Conservation (phyloP, 345 rosid genomes). For the Melaleuca alternifolia region DNA sequence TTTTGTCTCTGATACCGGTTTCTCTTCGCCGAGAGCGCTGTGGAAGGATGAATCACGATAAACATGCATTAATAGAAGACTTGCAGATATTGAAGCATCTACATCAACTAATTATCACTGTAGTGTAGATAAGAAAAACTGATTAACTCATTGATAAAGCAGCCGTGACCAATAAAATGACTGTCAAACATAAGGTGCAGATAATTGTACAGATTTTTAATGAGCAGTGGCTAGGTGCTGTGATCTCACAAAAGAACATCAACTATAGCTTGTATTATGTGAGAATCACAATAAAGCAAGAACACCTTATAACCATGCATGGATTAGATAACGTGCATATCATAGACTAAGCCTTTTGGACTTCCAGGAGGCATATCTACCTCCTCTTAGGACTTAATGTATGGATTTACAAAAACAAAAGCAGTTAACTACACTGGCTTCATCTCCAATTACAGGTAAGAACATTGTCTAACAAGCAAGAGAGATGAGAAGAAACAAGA, state of each 20-base stretch:
- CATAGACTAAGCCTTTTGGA: background rate
- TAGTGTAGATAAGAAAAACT: background rate
- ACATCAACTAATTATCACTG: background rate
- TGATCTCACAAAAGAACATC: background rate
- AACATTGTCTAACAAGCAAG: background rate
- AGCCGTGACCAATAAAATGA: background rate
- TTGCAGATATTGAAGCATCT: background rate
- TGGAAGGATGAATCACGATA: background rate
- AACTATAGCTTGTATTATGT: background rate
- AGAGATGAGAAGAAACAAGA: background rate
- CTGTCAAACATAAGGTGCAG: background rate
- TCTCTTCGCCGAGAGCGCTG: constrained; percentile 87
- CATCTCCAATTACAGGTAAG: background rate
- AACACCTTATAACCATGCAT: background rate
- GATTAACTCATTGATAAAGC: background rate
- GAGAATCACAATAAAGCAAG: background rate
- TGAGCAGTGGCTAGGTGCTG: background rate
- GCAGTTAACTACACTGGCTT: background rate
- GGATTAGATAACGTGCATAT: background rate
- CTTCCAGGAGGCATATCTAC: background rate
- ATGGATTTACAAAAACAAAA: background rate
- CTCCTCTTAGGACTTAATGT: background rate
- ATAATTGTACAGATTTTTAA: background rate
- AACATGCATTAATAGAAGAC: background rate
- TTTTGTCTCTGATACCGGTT: constrained; percentile 89